Percentiles rank a stretch among this genome's conserved stretches.
Conservation (phyloP, 106 monocot genomes). For the Phalaenopsis equestris region DNA sequence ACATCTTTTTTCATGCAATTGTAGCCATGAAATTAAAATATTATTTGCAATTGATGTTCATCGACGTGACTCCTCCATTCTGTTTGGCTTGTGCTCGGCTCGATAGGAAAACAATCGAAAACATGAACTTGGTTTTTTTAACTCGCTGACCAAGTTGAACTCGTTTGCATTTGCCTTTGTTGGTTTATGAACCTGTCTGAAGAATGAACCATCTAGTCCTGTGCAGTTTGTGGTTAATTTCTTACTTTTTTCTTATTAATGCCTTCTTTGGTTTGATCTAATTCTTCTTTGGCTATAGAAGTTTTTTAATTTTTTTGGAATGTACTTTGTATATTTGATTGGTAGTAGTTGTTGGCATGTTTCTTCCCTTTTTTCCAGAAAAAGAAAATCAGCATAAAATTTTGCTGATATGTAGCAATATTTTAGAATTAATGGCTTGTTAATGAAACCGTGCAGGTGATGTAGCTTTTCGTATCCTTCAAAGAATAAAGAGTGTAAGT, state of each 20-base stretch:
- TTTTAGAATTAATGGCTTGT: neutral
- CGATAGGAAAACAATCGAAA: neutral
- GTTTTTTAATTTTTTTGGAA: neutral
- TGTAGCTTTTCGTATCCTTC: constrained; percentile 80
- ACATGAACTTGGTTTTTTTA: neutral
- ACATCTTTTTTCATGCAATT: neutral
- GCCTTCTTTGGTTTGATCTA: neutral
- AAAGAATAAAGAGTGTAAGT: constrained; percentile 64
- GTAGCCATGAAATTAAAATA: neutral
- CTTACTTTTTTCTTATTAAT: neutral
- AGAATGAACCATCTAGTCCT: neutral
- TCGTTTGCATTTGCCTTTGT: neutral
- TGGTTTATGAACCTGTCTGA: neutral
- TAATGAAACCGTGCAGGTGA: constrained; percentile 46
- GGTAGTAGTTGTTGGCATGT: neutral
- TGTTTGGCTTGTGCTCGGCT: neutral
- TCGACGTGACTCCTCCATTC: neutral
- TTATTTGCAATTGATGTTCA: neutral
- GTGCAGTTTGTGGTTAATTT: neutral
- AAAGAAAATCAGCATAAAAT: neutral
- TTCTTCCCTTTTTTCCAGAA: neutral
- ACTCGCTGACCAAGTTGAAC: neutral
- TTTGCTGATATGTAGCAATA: neutral
- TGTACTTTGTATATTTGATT: neutral
- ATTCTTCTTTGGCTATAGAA: neutral